A percentile compares a stretch with the other conserved stretches of the same genome.
These are phyloP conservation scores for Hanseniaspora lachancei DNA, from an alignment of 805 yeast genomes.

Conservation along the genomic window DNA sequence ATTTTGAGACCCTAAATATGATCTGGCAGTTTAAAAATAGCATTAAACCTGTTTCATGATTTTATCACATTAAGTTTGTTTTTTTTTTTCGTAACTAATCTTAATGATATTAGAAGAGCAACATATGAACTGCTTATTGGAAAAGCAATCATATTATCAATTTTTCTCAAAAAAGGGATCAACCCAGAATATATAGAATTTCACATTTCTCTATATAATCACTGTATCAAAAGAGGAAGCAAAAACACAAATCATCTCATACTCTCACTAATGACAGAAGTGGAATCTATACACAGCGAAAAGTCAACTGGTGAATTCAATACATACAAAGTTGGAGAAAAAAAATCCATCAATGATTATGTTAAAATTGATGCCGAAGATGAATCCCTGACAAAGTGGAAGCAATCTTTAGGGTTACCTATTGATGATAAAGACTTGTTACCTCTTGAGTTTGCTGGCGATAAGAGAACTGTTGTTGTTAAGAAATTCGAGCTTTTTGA, in stretches of 20 bases:
- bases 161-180: no score
- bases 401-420: constrained; percentile 63
- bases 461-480: constrained; percentile 64
- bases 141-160: no score
- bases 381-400: constrained; percentile 84
- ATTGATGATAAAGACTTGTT: constrained; percentile 39
- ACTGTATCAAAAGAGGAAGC: background rate
- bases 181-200: background rate
- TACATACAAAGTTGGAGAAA: constrained; percentile 29
- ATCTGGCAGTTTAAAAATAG: no score
- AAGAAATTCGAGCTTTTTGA: constrained; percentile 60
- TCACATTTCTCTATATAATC: background rate
- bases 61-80: no score
- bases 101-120: no score
- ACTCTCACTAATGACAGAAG: constrained; percentile 8
- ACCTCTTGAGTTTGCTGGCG: constrained; percentile 54
- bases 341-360: constrained; percentile 76
- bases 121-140: no score
- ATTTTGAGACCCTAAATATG: no score
- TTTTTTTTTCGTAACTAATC: no score
- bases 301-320: constrained; percentile 24
- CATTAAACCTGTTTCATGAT: no score
- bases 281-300: constrained; percentile 11
- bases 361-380: constrained; percentile 76
- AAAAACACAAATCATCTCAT: background rate